These are phyloP conservation scores for Gymnopilus dilepis DNA, from an alignment of 768 basidiomycete species.

Conservation along the genomic window DNA sequence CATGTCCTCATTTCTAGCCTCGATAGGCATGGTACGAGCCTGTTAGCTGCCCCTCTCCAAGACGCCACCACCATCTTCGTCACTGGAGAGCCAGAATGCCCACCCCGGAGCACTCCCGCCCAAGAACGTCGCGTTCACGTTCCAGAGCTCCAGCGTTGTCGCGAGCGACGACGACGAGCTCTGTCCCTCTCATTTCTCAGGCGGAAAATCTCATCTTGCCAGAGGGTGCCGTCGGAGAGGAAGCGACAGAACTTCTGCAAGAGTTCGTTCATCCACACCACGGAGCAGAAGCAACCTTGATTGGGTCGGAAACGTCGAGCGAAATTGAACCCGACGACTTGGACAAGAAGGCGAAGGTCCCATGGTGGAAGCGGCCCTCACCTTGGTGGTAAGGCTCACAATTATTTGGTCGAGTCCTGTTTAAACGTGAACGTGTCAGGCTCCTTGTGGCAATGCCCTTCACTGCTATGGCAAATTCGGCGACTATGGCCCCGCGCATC, in stretches of 20 bases:
- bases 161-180: constrained; percentile 10
- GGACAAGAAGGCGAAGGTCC: constrained; percentile 39
- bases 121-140: not conserved
- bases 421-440: constrained; percentile 46
- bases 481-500: constrained; percentile 71
- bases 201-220: constrained; percentile 46
- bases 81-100: not conserved
- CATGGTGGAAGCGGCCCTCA: constrained; percentile 82
- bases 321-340: constrained; percentile 23
- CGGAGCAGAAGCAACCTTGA: constrained; percentile 36
- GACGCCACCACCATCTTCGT: not conserved
- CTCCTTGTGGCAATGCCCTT: constrained; percentile 59
- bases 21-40: not conserved
- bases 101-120: constrained; percentile 7
- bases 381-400: constrained; percentile 63
- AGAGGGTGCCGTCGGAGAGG: constrained; percentile 51
- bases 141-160: not conserved
- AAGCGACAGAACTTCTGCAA: constrained; percentile 50
- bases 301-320: constrained; percentile 8
- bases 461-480: constrained; percentile 55
- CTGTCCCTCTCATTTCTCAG: constrained; percentile 32
- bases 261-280: constrained; percentile 49
- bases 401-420: not conserved
- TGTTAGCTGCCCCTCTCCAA: not conserved
- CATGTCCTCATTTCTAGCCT: constrained; percentile 8